These are phyloP conservation scores for Pinus taeda DNA, from an alignment of 75 land plant species.

Conservation along the genomic window DNA sequence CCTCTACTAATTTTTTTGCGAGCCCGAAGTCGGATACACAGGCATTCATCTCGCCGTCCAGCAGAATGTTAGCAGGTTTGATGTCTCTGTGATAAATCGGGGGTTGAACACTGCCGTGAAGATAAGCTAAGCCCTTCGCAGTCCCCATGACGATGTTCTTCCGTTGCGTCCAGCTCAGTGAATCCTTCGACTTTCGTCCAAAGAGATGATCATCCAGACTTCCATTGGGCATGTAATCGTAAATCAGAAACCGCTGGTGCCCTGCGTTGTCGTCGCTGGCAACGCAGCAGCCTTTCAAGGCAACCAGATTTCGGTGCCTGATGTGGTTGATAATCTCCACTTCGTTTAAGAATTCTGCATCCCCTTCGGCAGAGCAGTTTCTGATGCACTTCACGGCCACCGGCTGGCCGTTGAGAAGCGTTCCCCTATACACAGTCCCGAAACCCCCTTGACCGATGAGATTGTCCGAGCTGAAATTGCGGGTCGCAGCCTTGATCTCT, in stretches of 20 bases:
- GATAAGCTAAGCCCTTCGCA: too few relatives aligned
- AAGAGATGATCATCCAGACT: not conserved
- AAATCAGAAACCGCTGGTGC: too few relatives aligned
- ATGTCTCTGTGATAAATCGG: not conserved
- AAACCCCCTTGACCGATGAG: slow-evolving; percentile 9
- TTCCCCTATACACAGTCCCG: slow-evolving; percentile 3
- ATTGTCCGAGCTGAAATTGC: slow-evolving; percentile 5
- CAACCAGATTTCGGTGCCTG: slow-evolving; percentile 10
- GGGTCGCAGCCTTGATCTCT: slow-evolving; percentile 32
- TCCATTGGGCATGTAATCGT: too few relatives aligned
- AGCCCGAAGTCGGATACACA: not conserved
- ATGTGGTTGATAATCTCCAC: slow-evolving; percentile 35
- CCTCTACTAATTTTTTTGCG: slow-evolving; percentile 6
- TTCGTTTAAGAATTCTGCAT: slow-evolving; percentile 34
- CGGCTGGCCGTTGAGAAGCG: slow-evolving; percentile 15
- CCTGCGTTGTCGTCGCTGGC: too few relatives aligned
- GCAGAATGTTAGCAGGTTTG: not conserved
- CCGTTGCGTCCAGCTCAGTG: too few relatives aligned
- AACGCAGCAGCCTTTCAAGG: too few relatives aligned
- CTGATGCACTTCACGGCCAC: slow-evolving; percentile 26
- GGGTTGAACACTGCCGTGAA: too few relatives aligned
- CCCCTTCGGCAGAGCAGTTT: slow-evolving; percentile 27
- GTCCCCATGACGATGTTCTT: too few relatives aligned
- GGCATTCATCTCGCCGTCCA: not conserved
- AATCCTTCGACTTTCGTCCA: too few relatives aligned